Evolutionary conservation across 306 rosid species (phyloP).

Genomic region (Alnus rubra): DNA sequence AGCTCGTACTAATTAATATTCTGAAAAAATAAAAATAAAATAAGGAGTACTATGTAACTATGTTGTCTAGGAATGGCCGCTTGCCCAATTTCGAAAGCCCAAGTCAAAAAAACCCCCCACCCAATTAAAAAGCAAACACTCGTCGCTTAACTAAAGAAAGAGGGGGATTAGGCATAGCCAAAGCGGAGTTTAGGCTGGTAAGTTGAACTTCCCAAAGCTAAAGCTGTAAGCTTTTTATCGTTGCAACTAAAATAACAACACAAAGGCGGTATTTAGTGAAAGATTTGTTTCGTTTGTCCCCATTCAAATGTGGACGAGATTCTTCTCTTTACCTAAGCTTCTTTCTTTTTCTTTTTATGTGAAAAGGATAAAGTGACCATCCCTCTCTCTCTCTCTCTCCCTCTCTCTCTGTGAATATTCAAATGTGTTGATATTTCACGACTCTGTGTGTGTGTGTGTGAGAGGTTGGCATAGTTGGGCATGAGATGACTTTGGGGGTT

Average conservation of each 20-base stretch:
- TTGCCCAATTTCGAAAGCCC: slow-evolving; percentile 41
- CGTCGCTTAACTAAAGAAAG: slow-evolving; percentile 45
- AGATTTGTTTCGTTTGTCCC: slow-evolving; percentile 72
- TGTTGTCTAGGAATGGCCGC: slow-evolving; percentile 31
- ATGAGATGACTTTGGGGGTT: slow-evolving; percentile 10
- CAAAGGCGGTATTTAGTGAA: slow-evolving; percentile 51
- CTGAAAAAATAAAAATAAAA: not conserved
- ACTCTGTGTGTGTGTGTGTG: not conserved
- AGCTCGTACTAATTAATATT: not conserved
- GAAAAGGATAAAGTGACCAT: not conserved
- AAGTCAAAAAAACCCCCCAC: slow-evolving; percentile 45
- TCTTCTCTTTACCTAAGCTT: slow-evolving; percentile 40
- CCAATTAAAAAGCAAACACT: slow-evolving; percentile 42
- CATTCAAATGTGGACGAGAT: slow-evolving; percentile 64
- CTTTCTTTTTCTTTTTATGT: not conserved
- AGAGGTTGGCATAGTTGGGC: slow-evolving; percentile 33
- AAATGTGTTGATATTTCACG: slow-evolving; percentile 23
- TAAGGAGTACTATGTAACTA: too few relatives aligned
- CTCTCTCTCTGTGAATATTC: not conserved
- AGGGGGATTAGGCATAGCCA: slow-evolving; percentile 24
- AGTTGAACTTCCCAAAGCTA: slow-evolving; percentile 58
- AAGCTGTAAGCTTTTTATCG: slow-evolving; percentile 70
- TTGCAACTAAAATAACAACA: slow-evolving; percentile 40
- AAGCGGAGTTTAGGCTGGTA: slow-evolving; percentile 63
- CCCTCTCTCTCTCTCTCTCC: not conserved